Conservation (phyloP, 140 eudicot genomes). For the Erigeron philadelphicus region DNA sequence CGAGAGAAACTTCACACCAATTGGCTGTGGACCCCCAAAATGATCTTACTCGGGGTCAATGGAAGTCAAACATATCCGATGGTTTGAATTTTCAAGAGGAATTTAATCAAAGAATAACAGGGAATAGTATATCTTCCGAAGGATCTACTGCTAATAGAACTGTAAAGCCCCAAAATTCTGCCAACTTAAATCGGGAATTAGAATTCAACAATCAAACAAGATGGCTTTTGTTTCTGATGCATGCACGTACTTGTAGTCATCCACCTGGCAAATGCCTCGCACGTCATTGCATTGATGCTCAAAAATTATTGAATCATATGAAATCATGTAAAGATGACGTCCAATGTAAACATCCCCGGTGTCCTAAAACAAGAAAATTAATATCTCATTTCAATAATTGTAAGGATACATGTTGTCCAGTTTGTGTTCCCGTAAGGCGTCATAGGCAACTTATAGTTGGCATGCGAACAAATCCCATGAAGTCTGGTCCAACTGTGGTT, state of each 20-base stretch:
- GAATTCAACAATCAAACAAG: slow-evolving; percentile 53
- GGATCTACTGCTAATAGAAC: slow-evolving; percentile 39
- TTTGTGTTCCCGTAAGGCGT: slow-evolving; percentile 59
- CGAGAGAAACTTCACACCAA: slow-evolving; percentile 40
- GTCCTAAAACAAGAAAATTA: slow-evolving; percentile 36
- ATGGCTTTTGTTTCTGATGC: slow-evolving; percentile 75
- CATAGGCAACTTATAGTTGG: slow-evolving; percentile 37
- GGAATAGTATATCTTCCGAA: slow-evolving; percentile 55
- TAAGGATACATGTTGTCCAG: slow-evolving; percentile 56
- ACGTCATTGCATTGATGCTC: slow-evolving; percentile 47
- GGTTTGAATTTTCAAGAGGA: slow-evolving; percentile 55
- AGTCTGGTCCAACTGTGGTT: slow-evolving; percentile 37
- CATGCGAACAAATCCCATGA: slow-evolving; percentile 25
- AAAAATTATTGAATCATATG: slow-evolving; percentile 59
- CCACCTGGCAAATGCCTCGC: slow-evolving; percentile 71
- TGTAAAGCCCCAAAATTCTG: slow-evolving; percentile 34
- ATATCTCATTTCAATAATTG: slow-evolving; percentile 54
- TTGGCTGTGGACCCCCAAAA: slow-evolving; percentile 39
- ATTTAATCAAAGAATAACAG: slow-evolving; percentile 46
- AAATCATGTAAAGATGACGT: slow-evolving; percentile 38
- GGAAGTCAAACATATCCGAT: slow-evolving; percentile 45
- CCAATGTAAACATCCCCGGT: slow-evolving; percentile 63
- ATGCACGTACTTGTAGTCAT: slow-evolving; percentile 68
- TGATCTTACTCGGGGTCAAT: slow-evolving; percentile 52
- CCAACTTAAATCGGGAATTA: slow-evolving; percentile 38